Evolutionary conservation across 345 rosid genomes (phyloP).

Genomic region (Gossypium arboreum): DNA sequence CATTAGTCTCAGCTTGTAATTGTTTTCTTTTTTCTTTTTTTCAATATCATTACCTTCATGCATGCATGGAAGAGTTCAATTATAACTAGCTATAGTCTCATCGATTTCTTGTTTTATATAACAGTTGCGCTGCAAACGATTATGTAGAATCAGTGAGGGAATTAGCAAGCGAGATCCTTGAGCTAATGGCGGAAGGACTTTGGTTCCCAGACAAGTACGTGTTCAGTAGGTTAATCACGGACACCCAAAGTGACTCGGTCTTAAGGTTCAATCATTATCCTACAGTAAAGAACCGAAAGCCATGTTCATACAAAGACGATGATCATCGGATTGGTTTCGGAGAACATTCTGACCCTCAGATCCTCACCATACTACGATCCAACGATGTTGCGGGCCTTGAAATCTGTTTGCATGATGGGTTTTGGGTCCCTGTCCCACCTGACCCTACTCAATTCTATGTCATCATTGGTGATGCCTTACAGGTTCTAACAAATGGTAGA

Average conservation of each 20-base stretch:
- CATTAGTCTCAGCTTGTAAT: not conserved
- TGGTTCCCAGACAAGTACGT: conserved; percentile 47
- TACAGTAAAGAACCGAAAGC: conserved; percentile 18
- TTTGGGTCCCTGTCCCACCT: conserved; percentile 78
- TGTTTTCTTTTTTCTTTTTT: not conserved
- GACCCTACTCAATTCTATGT: conserved; percentile 75
- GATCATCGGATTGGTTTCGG: conserved; percentile 61
- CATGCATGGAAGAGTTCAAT: not conserved
- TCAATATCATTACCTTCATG: not conserved
- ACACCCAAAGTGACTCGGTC: conserved; percentile 64
- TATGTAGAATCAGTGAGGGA: conserved; percentile 57
- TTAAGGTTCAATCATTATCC: conserved; percentile 86
- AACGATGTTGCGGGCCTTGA: conserved; percentile 93
- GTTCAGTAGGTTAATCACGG: conserved; percentile 66
- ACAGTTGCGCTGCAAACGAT: conserved; percentile 64
- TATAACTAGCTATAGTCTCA: not conserved
- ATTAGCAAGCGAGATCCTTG: conserved; percentile 69
- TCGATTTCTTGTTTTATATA: not conserved
- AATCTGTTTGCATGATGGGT: conserved; percentile 49
- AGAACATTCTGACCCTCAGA: conserved; percentile 98
- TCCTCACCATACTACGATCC: conserved; percentile 77
- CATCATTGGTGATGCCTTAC: conserved; percentile 77
- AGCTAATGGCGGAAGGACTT: conserved; percentile 69
- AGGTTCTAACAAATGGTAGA: conserved; percentile 90
- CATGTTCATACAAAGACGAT: conserved; percentile 7